Evolutionary conservation across 805 yeast species (phyloP).

Genomic region (Pichia thaimueangensis): DNA sequence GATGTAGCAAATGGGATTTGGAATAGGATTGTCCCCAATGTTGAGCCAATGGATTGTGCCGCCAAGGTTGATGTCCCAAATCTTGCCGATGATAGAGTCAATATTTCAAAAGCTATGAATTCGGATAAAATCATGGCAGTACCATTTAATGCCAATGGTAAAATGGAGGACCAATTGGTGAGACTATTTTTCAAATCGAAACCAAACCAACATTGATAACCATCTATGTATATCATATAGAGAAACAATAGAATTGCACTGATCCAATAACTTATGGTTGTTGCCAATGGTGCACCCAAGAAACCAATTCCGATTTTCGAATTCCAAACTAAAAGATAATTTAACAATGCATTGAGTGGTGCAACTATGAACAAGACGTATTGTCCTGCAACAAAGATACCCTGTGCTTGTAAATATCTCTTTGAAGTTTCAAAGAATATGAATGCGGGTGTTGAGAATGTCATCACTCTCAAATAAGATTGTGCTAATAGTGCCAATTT

Average conservation of each 20-base stretch:
- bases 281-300: constrained; percentile 64
- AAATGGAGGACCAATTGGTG: constrained; percentile 51
- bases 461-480: constrained; percentile 37
- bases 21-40: constrained; percentile 53
- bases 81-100: constrained; percentile 56
- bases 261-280: constrained; percentile 57
- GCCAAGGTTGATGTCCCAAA: constrained; percentile 53
- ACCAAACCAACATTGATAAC: constrained; percentile 31
- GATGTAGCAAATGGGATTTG: constrained; percentile 65
- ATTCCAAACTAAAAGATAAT: constrained; percentile 58
- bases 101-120: constrained; percentile 63
- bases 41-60: constrained; percentile 61
- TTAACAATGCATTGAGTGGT: constrained; percentile 56
- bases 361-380: constrained; percentile 58
- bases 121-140: constrained; percentile 67
- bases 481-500: constrained; percentile 44
- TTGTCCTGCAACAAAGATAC: constrained; percentile 66
- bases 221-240: constrained; percentile 36
- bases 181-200: constrained; percentile 27
- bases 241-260: constrained; percentile 47
- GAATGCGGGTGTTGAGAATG: constrained; percentile 43
- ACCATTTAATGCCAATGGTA: constrained; percentile 54
- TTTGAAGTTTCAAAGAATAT: constrained; percentile 50
- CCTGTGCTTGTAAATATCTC: constrained; percentile 63
- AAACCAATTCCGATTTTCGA: constrained; percentile 47